Base-by-base conservation (phyloP, 192 early-diverging fungal genomes). In the Coemansia sp. region DNA sequence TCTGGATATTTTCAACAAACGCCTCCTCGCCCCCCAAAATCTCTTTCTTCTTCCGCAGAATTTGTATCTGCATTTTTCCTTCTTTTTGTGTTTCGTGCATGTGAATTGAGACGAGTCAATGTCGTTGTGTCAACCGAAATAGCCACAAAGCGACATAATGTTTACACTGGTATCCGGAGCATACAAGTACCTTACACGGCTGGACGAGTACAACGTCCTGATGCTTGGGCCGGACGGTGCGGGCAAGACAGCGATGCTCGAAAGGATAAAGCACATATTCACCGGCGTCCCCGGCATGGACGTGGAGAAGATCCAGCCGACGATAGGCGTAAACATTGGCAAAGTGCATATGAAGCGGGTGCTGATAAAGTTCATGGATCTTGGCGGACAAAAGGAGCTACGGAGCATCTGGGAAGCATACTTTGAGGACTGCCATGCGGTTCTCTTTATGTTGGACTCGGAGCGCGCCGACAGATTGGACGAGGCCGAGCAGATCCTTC, bases 191-290 rank as follows among this genome's bases (percentile, higher is more conserved):
- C 85, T 91, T 62, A 96, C 93, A 44, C 85, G 89, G 57, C 93
- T 89, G 66, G 95, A 98, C 75, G 93, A 97, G 67, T 99, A 89
- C 84, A 94, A 90, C 61, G 88, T 98, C n/a, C 86, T 99, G n/a
- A 92, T 99, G 58, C 80, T 99, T 36, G 97, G 97, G 34, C 88
- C 98, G 23, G 97, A 99, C 72, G 94, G 95, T 77, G 93, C 95
- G n/a, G 97, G 97, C 51, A 99, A 99, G 77, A 98, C 96, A 6
- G 97, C 96, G n/a, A 69, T 98, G 24, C 85, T 98, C 35, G 96
- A 98, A 70, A 84, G 88, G 41, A 92, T 98, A 26, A 98, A 98
- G 77, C 78, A 90, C 33, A 85, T 89, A 16, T 94, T 89, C 69
- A 84, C 88, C 20, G 92, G 91, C 4, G 72, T 88, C 12, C 75